Evolutionary conservation across 108 stramenopile genomes (phyloP).

Genomic region (Pseudonitzschia delicatissima): DNA sequence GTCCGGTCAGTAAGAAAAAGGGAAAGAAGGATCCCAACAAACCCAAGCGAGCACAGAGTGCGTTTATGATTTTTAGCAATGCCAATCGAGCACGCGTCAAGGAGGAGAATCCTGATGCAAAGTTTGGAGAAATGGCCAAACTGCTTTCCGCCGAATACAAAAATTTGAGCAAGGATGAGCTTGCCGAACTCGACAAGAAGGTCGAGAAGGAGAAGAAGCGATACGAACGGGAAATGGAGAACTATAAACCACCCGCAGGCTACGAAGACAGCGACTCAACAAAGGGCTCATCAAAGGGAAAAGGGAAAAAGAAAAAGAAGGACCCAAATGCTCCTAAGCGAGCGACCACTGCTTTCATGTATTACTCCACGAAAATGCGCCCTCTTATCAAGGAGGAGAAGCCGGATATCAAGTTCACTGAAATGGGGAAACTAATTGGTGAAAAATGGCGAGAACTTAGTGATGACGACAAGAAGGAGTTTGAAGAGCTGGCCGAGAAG

Average conservation of each 20-base stretch:
- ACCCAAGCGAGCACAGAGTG: slow-evolving; percentile 43
- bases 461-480: slow-evolving; percentile 48
- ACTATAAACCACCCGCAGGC: slow-evolving; percentile 35
- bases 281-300: slow-evolving; percentile 18
- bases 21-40: slow-evolving; percentile 53
- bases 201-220: slow-evolving; percentile 54
- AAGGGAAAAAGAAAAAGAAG: slow-evolving; percentile 45
- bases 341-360: slow-evolving; percentile 58
- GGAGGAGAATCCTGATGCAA: slow-evolving; percentile 51
- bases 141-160: slow-evolving; percentile 41
- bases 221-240: slow-evolving; percentile 57
- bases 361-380: slow-evolving; percentile 57
- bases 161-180: slow-evolving; percentile 34
- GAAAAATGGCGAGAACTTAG: slow-evolving; percentile 39
- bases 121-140: slow-evolving; percentile 39
- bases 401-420: slow-evolving; percentile 56
- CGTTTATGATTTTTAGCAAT: slow-evolving; percentile 56
- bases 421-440: slow-evolving; percentile 38
- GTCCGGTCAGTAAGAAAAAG: slow-evolving; percentile 40
- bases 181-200: slow-evolving; percentile 42
- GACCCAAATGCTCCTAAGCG: slow-evolving; percentile 71
- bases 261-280: neutral
- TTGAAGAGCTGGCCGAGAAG: slow-evolving; percentile 36
- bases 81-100: slow-evolving; percentile 48
- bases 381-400: slow-evolving; percentile 65